Base-by-base conservation (phyloP, 371 early-diverging fungal species). In the Actinomucor elegans region DNA sequence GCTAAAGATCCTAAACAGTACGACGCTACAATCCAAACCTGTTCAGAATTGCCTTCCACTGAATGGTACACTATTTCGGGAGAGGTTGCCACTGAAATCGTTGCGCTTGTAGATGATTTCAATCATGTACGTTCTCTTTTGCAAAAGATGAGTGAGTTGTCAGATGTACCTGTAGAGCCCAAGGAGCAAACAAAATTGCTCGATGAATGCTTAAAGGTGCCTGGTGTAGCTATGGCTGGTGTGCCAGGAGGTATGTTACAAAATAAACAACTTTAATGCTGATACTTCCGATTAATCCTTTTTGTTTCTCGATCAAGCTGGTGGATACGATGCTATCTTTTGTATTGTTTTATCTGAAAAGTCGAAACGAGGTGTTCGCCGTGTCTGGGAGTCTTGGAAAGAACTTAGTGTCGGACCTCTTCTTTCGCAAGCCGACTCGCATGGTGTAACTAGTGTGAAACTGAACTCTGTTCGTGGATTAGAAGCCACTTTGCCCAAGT, bases 251-350 rank as follows among this genome's bases (percentile, higher is more conserved):
- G 89, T 89, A 76, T 27, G 15, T 4, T 21, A 21, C 1, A 44
- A 29, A 14, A 35, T 17, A 24, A 11, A 52, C 5, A 31, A 15
- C 17, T 35, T 31, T 26, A 12, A 36, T 23, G 5, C 7, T n/a
- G 2, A 10, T 11, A 31, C 1, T 10, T n/a, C 8, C 21, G 29
- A 45, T 8, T 55, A 42, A 46, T 36, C 9, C 17, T 12, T 47
- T 34, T 34, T n/a, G n/a, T n/a, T n/a, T n/a, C n/a, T n/a, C n/a
- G n/a, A 6, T 33, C 2, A 64, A 90, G 98, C 98, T 37, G 98
- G 98, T 32, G 98, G 98, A 5, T 94, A 84, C 59, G 98, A 98
- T 72, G 98, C 98, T 21, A 94, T 98, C 46, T 95, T 90, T 62
- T 93, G 93, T 61, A 77, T 97, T 27, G 82, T 83, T 1, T 48